Percentiles rank a stretch among this genome's conserved stretches.
Evolutionary conservation across 768 basidiomycete genomes (phyloP).

Genomic region (Zangia roseola): DNA sequence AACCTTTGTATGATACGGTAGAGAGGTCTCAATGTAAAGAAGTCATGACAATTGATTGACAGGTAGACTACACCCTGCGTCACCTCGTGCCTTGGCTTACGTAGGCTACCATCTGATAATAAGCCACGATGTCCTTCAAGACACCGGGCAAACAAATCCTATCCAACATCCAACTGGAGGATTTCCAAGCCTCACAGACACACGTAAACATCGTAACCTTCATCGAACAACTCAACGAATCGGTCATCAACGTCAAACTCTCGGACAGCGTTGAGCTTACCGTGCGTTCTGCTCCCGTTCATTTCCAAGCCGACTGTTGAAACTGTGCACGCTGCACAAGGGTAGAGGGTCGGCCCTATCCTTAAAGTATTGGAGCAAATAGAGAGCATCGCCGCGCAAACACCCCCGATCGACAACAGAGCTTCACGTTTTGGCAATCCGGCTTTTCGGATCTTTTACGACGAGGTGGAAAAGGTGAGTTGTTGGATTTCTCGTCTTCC

Average conservation of each 20-base stretch:
- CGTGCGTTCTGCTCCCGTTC: slow-evolving; percentile 44
- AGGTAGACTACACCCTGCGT: no score
- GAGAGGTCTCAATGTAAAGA: no score
- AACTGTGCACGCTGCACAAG: slow-evolving; percentile 9
- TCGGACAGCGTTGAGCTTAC: slow-evolving; percentile 59
- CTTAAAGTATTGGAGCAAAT: slow-evolving; percentile 65
- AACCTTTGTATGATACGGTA: no score
- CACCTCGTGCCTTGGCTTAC: no score
- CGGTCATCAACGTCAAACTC: slow-evolving; percentile 75
- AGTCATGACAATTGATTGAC: no score
- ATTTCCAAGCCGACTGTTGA: background rate
- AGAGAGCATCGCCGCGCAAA: slow-evolving; percentile 61
- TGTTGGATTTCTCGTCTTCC: background rate
- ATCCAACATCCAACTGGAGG: slow-evolving; percentile 69
- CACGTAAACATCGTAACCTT: slow-evolving; percentile 67
- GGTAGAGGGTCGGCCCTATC: slow-evolving; percentile 62
- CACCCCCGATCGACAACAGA: slow-evolving; percentile 86
- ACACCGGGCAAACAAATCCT: slow-evolving; percentile 73
- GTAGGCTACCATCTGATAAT: no score
- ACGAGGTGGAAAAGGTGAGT: slow-evolving; percentile 68
- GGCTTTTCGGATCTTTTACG: slow-evolving; percentile 90
- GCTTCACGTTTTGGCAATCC: slow-evolving; percentile 97
- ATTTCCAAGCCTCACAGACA: slow-evolving; percentile 77
- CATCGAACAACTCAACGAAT: slow-evolving; percentile 71
- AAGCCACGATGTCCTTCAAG: slow-evolving; percentile 39